phyloP scores from a whole-genome alignment of 2,329 filamentous ascomycete species.

The Fusarium oxysporum region DNA sequence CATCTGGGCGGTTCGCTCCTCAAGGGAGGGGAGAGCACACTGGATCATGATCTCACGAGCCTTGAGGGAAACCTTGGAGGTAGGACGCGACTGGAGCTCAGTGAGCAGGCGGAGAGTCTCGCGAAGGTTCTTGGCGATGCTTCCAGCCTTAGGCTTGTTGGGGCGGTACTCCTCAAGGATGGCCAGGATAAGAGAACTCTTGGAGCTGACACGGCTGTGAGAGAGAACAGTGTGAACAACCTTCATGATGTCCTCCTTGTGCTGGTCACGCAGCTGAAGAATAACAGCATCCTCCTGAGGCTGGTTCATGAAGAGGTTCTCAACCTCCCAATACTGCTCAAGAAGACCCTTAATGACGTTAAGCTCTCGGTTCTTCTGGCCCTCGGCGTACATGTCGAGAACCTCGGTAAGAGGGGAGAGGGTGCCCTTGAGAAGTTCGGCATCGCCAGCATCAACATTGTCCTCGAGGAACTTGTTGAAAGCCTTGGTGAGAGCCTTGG shows the following conservation, averaged over 20 bases:
- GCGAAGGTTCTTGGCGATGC: conserved; percentile 89
- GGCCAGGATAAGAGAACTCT: conserved; percentile 92
- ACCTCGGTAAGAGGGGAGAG: conserved; percentile 82
- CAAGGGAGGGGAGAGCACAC: conserved; percentile 93
- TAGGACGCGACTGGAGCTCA: conserved; percentile 80
- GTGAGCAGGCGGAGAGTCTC: conserved; percentile 85
- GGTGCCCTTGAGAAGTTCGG: conserved; percentile 76
- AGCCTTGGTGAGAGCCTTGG: conserved; percentile 85
- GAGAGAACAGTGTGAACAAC: conserved; percentile 92
- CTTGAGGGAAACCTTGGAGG: conserved; percentile 96
- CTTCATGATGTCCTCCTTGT: conserved; percentile 89
- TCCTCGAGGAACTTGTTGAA: conserved; percentile 92
- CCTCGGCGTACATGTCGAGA: conserved; percentile 83
- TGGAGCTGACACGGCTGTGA: conserved; percentile 90
- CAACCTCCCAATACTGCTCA: conserved; percentile 83
- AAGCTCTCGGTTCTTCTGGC: conserved; percentile 91
- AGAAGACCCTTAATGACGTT: conserved; percentile 83
- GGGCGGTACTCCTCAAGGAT: conserved; percentile 95
- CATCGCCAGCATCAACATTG: conserved; percentile 78
- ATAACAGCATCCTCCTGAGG: conserved; percentile 95
- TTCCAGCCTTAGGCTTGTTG: conserved; percentile 90
- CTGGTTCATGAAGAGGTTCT: conserved; percentile 87
- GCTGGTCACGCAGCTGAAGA: conserved; percentile 91
- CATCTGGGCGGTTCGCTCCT: conserved; percentile 96
- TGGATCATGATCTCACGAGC: conserved; percentile 97